Evolutionary conservation across 441 rosid species (phyloP), one percentile per base, ranked within the genome.

Genomic region (Rhodomyrtus psidioides): DNA sequence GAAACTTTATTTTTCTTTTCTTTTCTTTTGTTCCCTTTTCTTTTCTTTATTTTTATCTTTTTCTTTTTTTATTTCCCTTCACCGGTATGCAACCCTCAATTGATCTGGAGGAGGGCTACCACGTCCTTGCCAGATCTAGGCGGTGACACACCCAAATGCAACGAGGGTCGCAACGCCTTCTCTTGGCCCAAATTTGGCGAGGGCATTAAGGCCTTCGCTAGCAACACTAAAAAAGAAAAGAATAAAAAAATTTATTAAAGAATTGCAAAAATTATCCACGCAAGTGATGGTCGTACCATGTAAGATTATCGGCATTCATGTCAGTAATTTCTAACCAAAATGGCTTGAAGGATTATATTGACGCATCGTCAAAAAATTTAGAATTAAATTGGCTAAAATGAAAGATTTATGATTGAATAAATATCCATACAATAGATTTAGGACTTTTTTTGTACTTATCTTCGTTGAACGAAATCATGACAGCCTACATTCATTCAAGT

Each of bases 201-300:
- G 51, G 51, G 4, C 75, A 1, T 13, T 0, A 5, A 1, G 7
- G 3, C 19, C 9, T 42, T 65, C 1, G 0, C 24, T 10, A 4
- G 7, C 26, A 4, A 65, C 3, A 34, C 6, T 19, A 0, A 30
- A 30, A 59, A 17, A 62, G 4, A 60, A 62, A 8, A 8, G 9
- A 4, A 0, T 9, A 30, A 17, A 4, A 62, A 30, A 65, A 17
- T 1, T 2, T 19, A 65, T 30, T 65, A 8, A 4, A 9, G 9
- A 19, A 34, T 19, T 65, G 3, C 1, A 62, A 62, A 62, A 62
- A 17, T 62, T 30, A 6, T 62, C 5, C 4, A 62, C 2, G 1
- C 30, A 1, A 19, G 4, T 19, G 23, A 19, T 19, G 24, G 23
- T 54, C 2, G 9, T 19, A 9, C 23, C 56, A 19, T 19, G 0